Percentiles rank a stretch among this genome's conserved stretches.
Conservation (phyloP, 805 yeast species). For the Candida khao-thaluensis region DNA sequence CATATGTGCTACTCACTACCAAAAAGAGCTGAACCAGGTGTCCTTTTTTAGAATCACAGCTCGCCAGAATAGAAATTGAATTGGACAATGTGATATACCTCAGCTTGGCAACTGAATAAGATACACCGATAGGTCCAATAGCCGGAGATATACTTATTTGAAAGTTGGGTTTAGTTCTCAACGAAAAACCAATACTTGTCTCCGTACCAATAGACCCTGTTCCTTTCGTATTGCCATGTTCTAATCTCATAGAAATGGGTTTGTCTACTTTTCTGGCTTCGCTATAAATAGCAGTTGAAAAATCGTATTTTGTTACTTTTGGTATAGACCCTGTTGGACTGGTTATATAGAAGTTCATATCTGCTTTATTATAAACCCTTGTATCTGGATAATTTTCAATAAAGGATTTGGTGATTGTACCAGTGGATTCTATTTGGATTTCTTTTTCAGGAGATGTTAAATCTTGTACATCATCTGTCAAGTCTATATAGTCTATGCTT, state of each 20-base stretch:
- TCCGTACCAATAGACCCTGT: slow-evolving; percentile 10
- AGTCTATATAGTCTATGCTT: slow-evolving; percentile 6
- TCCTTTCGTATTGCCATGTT: slow-evolving; percentile 9
- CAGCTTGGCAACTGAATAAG: background rate
- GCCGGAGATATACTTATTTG: background rate
- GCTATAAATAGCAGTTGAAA: slow-evolving; percentile 3
- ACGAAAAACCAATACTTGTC: slow-evolving; percentile 2
- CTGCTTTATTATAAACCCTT: slow-evolving; percentile 6
- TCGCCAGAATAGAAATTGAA: slow-evolving; percentile 2
- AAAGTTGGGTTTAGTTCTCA: slow-evolving; percentile 4
- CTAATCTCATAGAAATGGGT: slow-evolving; percentile 12
- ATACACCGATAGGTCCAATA: background rate
- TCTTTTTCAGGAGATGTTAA: slow-evolving; percentile 8
- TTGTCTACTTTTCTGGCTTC: background rate
- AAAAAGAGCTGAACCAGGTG: slow-evolving; percentile 8
- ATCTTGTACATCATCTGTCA: slow-evolving; percentile 6
- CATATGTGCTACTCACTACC: background rate
- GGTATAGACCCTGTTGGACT: background rate
- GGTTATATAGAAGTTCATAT: slow-evolving; percentile 6
- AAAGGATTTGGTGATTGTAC: slow-evolving; percentile 5
- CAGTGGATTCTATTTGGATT: slow-evolving; percentile 2
- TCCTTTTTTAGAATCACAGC: slow-evolving; percentile 19
- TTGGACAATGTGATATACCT: slow-evolving; percentile 3
- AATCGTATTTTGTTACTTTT: slow-evolving; percentile 12
- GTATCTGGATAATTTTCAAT: slow-evolving; percentile 4